Percentiles rank a stretch among this genome's conserved stretches.
phyloP scores from a whole-genome alignment of 768 basidiomycete genomes.

The Mycena crocata region DNA sequence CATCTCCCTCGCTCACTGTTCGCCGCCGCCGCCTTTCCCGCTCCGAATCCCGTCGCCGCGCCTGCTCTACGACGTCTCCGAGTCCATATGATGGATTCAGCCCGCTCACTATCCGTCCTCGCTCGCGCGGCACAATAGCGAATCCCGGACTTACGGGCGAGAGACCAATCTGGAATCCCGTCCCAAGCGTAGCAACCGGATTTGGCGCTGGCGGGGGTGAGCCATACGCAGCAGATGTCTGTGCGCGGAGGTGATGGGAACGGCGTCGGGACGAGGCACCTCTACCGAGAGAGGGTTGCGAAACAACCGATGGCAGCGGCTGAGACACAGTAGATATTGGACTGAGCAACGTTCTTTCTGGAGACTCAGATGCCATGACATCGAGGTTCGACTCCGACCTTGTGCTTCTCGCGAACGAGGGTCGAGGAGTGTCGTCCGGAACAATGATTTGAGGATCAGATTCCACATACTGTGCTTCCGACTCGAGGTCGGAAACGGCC shows the following conservation, averaged over 20 bases:
- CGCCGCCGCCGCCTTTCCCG: constrained; percentile 46
- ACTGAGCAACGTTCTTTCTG: constrained; percentile 15
- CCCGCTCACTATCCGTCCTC: constrained; percentile 58
- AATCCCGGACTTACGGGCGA: constrained; percentile 86
- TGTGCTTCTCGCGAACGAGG: constrained; percentile 19
- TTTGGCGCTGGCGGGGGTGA: constrained; percentile 48
- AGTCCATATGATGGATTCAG: constrained; percentile 40
- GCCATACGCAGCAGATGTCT: constrained; percentile 31
- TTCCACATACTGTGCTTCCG: constrained; percentile 31
- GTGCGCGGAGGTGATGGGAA: constrained; percentile 37
- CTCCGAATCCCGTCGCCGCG: constrained; percentile 33
- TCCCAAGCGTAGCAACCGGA: constrained; percentile 52
- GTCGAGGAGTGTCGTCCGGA: constrained; percentile 11
- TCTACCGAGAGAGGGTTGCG: not conserved
- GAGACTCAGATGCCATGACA: not conserved
- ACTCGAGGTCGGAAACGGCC: constrained; percentile 37
- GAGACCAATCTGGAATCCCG: constrained; percentile 80
- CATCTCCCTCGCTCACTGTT: constrained; percentile 66
- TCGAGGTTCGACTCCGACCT: constrained; percentile 28
- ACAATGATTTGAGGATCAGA: not conserved
- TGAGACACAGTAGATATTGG: constrained; percentile 23
- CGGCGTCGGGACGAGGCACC: constrained; percentile 23
- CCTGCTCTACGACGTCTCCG: constrained; percentile 46
- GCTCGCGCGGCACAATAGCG: constrained; percentile 66
- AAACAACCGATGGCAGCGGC: constrained; percentile 19